A percentile compares a stretch with the other conserved stretches of the same genome.
Evolutionary conservation across 768 basidiomycete genomes (phyloP).

Genomic region (Astraeus odoratus): DNA sequence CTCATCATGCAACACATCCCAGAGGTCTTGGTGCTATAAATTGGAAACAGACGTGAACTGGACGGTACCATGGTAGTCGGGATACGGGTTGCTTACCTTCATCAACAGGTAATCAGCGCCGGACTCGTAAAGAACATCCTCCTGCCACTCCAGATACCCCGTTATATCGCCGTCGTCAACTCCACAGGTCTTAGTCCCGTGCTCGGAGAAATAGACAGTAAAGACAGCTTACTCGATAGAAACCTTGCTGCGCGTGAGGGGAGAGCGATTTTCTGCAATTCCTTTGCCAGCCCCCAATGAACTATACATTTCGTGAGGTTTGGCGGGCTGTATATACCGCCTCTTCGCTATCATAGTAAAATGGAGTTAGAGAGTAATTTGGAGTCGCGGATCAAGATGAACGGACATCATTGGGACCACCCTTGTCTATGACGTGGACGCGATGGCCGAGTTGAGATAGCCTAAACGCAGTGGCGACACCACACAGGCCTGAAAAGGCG

Average conservation of each 20-base stretch:
- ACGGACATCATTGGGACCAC: constrained; percentile 37
- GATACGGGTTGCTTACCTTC: constrained; percentile 29
- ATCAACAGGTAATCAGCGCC: constrained; percentile 49
- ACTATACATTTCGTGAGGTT: constrained; percentile 52
- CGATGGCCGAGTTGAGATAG: constrained; percentile 52
- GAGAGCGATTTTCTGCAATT: constrained; percentile 31
- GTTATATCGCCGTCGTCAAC: constrained; percentile 39
- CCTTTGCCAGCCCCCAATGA: constrained; percentile 49
- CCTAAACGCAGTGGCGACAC: constrained; percentile 53
- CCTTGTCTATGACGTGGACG: constrained; percentile 51
- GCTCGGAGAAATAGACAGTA: not conserved
- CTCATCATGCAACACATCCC: constrained; percentile 40
- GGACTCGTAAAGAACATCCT: constrained; percentile 43
- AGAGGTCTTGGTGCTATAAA: constrained; percentile 47
- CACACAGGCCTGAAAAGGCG: constrained; percentile 34
- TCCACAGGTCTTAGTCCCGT: constrained; percentile 15
- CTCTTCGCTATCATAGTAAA: constrained; percentile 24
- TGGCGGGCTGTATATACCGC: constrained; percentile 45
- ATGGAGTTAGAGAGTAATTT: not conserved
- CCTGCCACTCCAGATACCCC: constrained; percentile 41
- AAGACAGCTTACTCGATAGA: constrained; percentile 18
- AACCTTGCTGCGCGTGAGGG: constrained; percentile 19
- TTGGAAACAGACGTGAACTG: not conserved
- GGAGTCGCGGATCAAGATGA: not conserved
- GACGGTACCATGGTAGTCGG: not conserved